Base-by-base conservation (phyloP, 1,284 basidiomycete genomes). In the Phenoliferia sp. region DNA sequence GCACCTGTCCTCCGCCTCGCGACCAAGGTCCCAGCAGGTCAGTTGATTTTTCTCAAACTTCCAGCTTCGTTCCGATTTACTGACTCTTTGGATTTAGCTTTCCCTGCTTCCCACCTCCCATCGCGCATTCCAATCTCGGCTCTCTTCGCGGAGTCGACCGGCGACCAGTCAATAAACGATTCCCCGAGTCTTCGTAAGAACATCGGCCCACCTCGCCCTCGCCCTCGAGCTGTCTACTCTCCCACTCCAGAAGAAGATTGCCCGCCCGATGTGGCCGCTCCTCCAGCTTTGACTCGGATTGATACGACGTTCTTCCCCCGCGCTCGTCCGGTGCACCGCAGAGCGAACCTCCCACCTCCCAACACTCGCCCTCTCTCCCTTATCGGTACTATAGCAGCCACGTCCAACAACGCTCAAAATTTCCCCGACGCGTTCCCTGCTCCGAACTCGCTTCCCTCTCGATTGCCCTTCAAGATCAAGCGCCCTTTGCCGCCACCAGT, bases 51-150 rank as follows among this genome's bases (percentile, higher is more conserved):
- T 17, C 16, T 26, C 16, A 36, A n/a, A 16, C 54, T 55, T 29
- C n/a, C 39, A n/a, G n/a, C n/a, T 10, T 1, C 28, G 29, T 34
- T 48, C 58, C 31, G 15, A n/a, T 17, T 16, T 7, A 0, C n/a
- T 22, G 22, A 10, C 48, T 52, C 54, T 33, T 55, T 32, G 4
- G 22, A 22, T 22, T 17, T 55, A 44, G 1, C 22, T 6, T 31
- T 26, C 0, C 12, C 26, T 22, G 29, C 50, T 2, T 44, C 56
- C 15, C 54, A 62, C 34, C 56, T 62, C 1, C 68, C 68, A 12
- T 64, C 70, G 0, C 68, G 64, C 19, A 54, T 61, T 29, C 65
- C 66, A 17, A 58, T 68, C 44, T n/a, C 61, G 3, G 50, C 62
- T 15, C 52, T 69, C 54, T 71, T 71, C 48, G 34, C 59, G 7